Base-by-base conservation (phyloP, 441 rosid species). In the Brassica hybrid region DNA sequence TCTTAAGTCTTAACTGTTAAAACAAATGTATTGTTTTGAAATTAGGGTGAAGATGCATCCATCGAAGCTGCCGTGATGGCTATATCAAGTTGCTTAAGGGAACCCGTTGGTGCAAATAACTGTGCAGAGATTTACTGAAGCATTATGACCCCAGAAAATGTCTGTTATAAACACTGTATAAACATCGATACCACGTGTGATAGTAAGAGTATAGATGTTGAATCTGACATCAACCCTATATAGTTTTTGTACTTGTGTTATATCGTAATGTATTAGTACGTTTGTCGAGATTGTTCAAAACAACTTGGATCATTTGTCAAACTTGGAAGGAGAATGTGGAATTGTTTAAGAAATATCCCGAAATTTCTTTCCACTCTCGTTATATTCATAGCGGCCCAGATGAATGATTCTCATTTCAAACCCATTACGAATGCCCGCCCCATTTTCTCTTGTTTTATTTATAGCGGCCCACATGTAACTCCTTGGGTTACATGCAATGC, bases 31-130 rank as follows among this genome's bases (percentile, higher is more conserved):
- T 17, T 72, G 65, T 23, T 11, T 67, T 78, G 65, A 67, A 72
- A 61, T 3, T 25, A 79, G 82, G 78, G 96, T 21, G 96, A 95
- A 83, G 97, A 95, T 82, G 86, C 87, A 38, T 90, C 97, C 17
- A 83, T 93, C 67, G 97, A 90, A 85, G 90, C 92, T 83, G 97
- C 96, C 60, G 94, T 93, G 19, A 86, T 87, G 94, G 96, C 97
- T 0, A 93, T 90, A 81, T 89, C 93, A 60, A 89, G 78, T 83
- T 95, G 98, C 86, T 83, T 95, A 85, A 85, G 83, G 80, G 98
- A 95, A 78, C 99, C 97, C 10, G 92, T 86, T 73, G 82, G 95
- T 4, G 32, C 93, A 43, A 89, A 83, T 72, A 93, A 87, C 71
- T 93, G 97, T 76, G 86, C 96, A 0, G 96, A 91, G 81, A 85